A percentile compares a stretch with the other conserved stretches of the same genome.
phyloP scores from a whole-genome alignment of 495 filamentous ascomycete genomes.

The Podospora conica region DNA sequence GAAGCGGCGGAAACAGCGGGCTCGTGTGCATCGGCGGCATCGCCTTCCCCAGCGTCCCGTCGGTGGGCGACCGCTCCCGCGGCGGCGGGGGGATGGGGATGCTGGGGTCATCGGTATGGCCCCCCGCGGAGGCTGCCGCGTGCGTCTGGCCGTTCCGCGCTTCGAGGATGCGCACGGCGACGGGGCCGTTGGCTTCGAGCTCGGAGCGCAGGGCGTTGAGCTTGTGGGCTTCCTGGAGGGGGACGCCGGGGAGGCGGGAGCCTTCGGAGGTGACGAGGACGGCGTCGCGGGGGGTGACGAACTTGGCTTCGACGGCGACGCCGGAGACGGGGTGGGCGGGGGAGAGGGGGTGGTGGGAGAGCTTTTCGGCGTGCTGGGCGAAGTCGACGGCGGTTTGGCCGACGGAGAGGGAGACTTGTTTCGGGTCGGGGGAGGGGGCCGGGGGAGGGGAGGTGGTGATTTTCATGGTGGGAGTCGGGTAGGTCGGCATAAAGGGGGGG shows the following conservation, averaged over 20 bases:
- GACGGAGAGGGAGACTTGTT: neutral
- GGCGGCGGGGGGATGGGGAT: slow-evolving; percentile 7
- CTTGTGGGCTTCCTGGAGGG: slow-evolving; percentile 57
- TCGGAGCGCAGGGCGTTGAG: slow-evolving; percentile 58
- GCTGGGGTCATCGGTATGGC: neutral
- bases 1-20: slow-evolving; percentile 83
- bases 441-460: neutral
- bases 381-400: slow-evolving; percentile 31
- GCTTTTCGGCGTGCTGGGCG: slow-evolving; percentile 54
- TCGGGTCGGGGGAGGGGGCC: too few species aligned
- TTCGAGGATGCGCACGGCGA: slow-evolving; percentile 3
- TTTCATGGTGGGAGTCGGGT: neutral
- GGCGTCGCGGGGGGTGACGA: slow-evolving; percentile 63
- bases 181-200: slow-evolving; percentile 24
- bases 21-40: slow-evolving; percentile 62
- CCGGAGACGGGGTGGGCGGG: slow-evolving; percentile 22
- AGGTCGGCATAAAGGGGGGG: neutral
- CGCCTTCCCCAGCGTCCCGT: slow-evolving; percentile 34
- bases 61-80: slow-evolving; percentile 18
- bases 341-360: slow-evolving; percentile 40
- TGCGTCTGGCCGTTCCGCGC: neutral
- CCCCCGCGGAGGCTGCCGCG: too few species aligned
- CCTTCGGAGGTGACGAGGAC: slow-evolving; percentile 63
- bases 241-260: slow-evolving; percentile 57
- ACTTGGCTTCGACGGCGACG: slow-evolving; percentile 57